Evolutionary conservation across 2,329 filamentous ascomycete species (phyloP).

Genomic region (Pseudopyrenochaeta lycopersici): DNA sequence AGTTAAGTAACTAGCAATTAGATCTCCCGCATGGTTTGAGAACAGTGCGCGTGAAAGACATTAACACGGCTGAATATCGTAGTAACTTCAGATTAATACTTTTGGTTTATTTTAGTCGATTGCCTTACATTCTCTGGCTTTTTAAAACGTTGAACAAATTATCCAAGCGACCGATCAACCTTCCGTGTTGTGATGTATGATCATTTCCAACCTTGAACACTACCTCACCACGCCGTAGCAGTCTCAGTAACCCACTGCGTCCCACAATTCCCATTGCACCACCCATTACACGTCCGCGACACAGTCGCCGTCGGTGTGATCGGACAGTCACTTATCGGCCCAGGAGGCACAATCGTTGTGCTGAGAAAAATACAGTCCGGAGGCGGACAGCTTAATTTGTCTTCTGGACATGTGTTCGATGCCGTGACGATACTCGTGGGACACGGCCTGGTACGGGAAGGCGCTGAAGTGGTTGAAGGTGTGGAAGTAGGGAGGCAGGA

Average conservation of each 20-base stretch:
- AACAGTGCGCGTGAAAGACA: neutral
- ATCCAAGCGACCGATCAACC: too few relatives aligned
- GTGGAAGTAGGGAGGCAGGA: slow-evolving; percentile 2
- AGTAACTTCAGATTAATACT: neutral
- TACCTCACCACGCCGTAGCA: slow-evolving; percentile 15
- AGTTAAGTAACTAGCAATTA: neutral
- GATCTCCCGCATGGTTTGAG: neutral
- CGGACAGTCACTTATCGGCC: slow-evolving; percentile 13
- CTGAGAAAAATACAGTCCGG: slow-evolving; percentile 23
- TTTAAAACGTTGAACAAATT: too few relatives aligned
- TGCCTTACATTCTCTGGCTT: too few relatives aligned
- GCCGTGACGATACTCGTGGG: slow-evolving; percentile 14
- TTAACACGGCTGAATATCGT: too few relatives aligned
- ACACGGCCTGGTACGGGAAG: slow-evolving; percentile 4
- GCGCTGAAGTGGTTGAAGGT: neutral
- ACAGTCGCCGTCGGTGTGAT: slow-evolving; percentile 18
- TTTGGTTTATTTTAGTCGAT: neutral
- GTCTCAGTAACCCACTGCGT: slow-evolving; percentile 28
- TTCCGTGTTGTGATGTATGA: too few relatives aligned
- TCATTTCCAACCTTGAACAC: neutral
- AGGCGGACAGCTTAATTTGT: slow-evolving; percentile 9
- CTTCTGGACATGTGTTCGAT: slow-evolving; percentile 17
- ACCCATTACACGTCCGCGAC: slow-evolving; percentile 15
- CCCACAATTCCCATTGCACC: slow-evolving; percentile 22
- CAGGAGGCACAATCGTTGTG: slow-evolving; percentile 19